Conservation (phyloP, 768 basidiomycete species). For the Nidularia sp. region DNA sequence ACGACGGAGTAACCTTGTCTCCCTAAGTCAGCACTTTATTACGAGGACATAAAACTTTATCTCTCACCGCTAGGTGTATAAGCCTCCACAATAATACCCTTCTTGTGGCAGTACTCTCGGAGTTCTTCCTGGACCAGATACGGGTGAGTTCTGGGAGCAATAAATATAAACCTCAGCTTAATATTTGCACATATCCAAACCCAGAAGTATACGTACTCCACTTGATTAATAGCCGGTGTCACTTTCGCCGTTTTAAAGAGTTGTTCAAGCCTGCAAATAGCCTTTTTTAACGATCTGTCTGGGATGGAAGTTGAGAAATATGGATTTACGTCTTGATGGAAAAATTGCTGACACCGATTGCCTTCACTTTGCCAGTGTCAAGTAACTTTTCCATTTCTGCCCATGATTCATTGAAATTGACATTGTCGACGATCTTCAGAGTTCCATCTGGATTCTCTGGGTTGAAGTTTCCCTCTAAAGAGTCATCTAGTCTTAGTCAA, state of each 20-base stretch:
- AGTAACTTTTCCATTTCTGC: constrained; percentile 47
- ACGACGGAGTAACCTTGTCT: constrained; percentile 35
- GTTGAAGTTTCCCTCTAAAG: constrained; percentile 7
- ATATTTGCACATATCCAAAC: neutral
- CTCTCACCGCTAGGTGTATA: constrained; percentile 42
- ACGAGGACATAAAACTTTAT: neutral
- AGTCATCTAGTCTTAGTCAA: neutral
- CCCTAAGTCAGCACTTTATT: neutral
- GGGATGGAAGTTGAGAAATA: neutral
- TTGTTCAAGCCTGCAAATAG: constrained; percentile 25
- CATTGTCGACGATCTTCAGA: constrained; percentile 20
- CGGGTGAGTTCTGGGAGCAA: constrained; percentile 36
- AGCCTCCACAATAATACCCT: constrained; percentile 45
- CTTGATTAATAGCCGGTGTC: constrained; percentile 43
- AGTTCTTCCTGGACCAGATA: constrained; percentile 48
- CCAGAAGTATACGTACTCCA: constrained; percentile 29
- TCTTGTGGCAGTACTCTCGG: constrained; percentile 39
- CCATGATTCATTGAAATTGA: constrained; percentile 42
- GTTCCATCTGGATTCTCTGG: constrained; percentile 30
- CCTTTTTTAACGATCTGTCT: neutral
- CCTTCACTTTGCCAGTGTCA: constrained; percentile 38
- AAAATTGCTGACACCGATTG: constrained; percentile 61
- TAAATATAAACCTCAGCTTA: neutral
- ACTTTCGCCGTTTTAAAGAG: constrained; percentile 37
- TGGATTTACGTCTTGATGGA: constrained; percentile 45